Evolutionary conservation across 768 basidiomycete species (phyloP).

Genomic region (Termitomyces sp.): DNA sequence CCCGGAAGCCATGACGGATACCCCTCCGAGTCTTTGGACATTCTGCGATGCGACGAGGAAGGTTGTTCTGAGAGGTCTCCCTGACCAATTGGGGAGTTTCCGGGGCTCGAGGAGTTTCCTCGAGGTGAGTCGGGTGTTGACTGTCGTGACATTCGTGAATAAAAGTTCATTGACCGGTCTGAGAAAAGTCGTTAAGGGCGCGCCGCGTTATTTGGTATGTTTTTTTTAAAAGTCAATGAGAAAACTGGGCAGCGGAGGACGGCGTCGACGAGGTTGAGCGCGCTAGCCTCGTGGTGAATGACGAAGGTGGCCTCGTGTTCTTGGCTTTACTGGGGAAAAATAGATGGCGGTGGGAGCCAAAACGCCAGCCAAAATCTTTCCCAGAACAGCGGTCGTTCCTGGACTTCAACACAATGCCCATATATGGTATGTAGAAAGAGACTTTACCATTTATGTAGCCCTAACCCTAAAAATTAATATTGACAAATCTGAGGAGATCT

Average conservation of each 20-base stretch:
- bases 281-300: conserved; percentile 44
- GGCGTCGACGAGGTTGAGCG: conserved; percentile 20
- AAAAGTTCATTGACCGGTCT: conserved; percentile 20
- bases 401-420: conserved; percentile 22
- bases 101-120: conserved; percentile 21
- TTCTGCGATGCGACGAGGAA: conserved; percentile 28
- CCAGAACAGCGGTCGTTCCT: conserved; percentile 18
- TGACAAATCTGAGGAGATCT: no score
- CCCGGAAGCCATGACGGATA: conserved; percentile 86
- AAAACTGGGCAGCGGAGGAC: conserved; percentile 14
- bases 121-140: conserved; percentile 25
- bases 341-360: conserved; percentile 18
- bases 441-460: conserved; percentile 14
- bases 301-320: conserved; percentile 45
- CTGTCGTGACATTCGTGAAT: conserved; percentile 37
- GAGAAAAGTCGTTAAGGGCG: conserved; percentile 9
- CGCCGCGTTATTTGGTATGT: conserved; percentile 29
- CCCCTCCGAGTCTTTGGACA: conserved; percentile 53
- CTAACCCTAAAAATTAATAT: conserved; percentile 11
- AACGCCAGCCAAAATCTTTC: conserved; percentile 5
- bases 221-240: conserved; percentile 17
- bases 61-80: conserved; percentile 25
- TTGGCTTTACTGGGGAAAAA: conserved; percentile 35
- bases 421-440: conserved; percentile 9
- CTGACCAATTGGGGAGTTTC: conserved; percentile 20